A percentile compares a stretch with the other conserved stretches of the same genome.
These are phyloP conservation scores for Phytophthora boehmeriae DNA, from an alignment of 352 stramenopile genomes.

Conservation along the genomic window DNA sequence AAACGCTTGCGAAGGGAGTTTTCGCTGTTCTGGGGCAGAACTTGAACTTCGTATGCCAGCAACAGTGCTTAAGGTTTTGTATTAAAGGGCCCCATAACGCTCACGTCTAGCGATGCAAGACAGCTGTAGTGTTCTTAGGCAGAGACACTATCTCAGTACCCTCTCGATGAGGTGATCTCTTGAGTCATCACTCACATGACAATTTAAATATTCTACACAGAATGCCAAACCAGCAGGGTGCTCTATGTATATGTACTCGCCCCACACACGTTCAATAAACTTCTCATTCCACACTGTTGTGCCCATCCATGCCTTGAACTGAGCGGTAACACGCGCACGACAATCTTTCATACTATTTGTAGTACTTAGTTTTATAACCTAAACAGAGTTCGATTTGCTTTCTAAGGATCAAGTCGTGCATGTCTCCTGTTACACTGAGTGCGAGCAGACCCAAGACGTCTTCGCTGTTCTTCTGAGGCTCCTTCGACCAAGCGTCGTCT, in stretches of 20 bases:
- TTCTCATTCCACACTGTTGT: background rate
- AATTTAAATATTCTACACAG: conserved; percentile 9
- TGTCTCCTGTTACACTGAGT: too few relatives aligned
- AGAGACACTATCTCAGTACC: conserved; percentile 22
- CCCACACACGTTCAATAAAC: conserved; percentile 1
- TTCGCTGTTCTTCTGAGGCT: too few relatives aligned
- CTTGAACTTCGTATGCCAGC: background rate
- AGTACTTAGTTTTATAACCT: too few relatives aligned
- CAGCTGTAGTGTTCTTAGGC: conserved; percentile 20
- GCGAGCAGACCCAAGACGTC: too few relatives aligned
- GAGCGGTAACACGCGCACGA: background rate
- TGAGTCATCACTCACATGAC: conserved; percentile 7
- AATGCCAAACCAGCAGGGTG: background rate
- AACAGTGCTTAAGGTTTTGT: conserved; percentile 1
- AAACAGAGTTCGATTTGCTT: too few relatives aligned
- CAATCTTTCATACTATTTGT: too few relatives aligned
- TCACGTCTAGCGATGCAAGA: conserved; percentile 28
- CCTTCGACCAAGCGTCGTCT: too few relatives aligned
- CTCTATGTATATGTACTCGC: background rate
- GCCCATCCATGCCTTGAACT: conserved; percentile 4
- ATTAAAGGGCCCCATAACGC: conserved; percentile 29
- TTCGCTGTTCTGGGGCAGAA: background rate
- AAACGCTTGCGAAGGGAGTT: background rate
- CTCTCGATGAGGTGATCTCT: conserved; percentile 1
- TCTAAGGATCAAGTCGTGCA: too few relatives aligned